Percentiles rank a stretch among this genome's conserved stretches.
Conservation (phyloP, 169 alveolate species). For the Plasmodium chabaudi region DNA sequence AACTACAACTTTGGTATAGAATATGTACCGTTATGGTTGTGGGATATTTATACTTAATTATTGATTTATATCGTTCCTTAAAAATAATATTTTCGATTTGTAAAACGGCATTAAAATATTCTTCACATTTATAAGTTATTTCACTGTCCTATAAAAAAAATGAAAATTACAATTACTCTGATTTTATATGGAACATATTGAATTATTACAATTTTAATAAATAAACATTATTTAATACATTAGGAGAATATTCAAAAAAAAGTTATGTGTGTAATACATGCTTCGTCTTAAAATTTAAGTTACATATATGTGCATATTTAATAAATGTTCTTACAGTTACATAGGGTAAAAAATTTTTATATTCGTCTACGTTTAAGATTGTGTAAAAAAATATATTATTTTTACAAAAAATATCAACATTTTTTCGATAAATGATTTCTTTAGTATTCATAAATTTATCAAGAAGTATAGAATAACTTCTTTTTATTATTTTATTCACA, state of each 20-base stretch:
- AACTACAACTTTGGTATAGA: no score
- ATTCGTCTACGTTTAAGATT: constrained; percentile 50
- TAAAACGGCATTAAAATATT: constrained; percentile 31
- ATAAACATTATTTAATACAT: not conserved
- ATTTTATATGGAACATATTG: no score
- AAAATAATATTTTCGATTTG: constrained; percentile 48
- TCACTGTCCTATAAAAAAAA: constrained; percentile 37
- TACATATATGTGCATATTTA: not conserved
- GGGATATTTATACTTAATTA: constrained; percentile 39
- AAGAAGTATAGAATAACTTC: constrained; percentile 25
- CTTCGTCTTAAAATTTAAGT: not conserved
- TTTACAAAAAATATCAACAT: constrained; percentile 24
- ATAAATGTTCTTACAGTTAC: constrained; percentile 21
- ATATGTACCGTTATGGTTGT: constrained; percentile 27
- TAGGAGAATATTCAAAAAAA: not conserved
- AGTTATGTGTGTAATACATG: not conserved
- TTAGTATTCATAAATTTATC: constrained; percentile 13
- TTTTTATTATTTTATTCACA: not conserved
- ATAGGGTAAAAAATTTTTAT: constrained; percentile 50
- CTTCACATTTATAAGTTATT: constrained; percentile 37
- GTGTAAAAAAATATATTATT: constrained; percentile 60
- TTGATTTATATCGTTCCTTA: constrained; percentile 41
- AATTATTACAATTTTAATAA: not conserved
- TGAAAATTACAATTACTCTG: no score
- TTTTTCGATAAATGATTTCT: constrained; percentile 42